Conservation (phyloP, 495 filamentous ascomycete genomes). For the Podospora appendiculata region DNA sequence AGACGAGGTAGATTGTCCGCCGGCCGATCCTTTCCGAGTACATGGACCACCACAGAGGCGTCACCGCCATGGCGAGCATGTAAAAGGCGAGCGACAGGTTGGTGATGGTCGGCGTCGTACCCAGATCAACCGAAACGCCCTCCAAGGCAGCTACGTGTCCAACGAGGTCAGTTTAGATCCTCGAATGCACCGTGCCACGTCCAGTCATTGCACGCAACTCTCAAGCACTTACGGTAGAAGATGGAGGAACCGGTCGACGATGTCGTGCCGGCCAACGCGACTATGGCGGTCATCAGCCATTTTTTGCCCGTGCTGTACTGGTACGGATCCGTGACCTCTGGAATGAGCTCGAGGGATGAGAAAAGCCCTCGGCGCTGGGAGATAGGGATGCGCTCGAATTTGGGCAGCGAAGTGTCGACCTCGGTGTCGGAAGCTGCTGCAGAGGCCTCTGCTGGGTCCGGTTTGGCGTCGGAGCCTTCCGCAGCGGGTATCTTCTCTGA, state of each 20-base stretch:
- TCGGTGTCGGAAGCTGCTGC: too few species aligned
- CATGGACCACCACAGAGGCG: constrained; percentile 90
- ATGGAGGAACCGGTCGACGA: constrained; percentile 84
- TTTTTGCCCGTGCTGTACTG: constrained; percentile 66
- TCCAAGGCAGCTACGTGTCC: constrained; percentile 54
- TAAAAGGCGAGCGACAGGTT: constrained; percentile 83
- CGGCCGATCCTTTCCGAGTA: constrained; percentile 81
- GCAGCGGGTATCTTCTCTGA: too few species aligned
- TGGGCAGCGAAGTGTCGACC: too few species aligned
- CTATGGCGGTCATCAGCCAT: constrained; percentile 78
- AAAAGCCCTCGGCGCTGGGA: constrained; percentile 67
- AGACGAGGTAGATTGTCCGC: constrained; percentile 76
- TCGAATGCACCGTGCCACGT: background rate
- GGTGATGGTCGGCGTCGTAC: constrained; percentile 58
- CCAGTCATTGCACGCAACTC: background rate
- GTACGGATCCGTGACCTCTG: constrained; percentile 70
- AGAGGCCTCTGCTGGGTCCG: too few species aligned
- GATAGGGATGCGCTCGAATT: constrained; percentile 44
- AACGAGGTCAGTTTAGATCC: too few species aligned
- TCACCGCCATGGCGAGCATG: constrained; percentile 89
- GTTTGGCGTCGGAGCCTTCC: too few species aligned
- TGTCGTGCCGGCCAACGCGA: constrained; percentile 65
- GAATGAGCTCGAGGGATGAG: constrained; percentile 61
- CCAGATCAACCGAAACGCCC: constrained; percentile 57
- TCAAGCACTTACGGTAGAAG: constrained; percentile 53